Base-by-base conservation (phyloP, 495 filamentous ascomycete species). In the Penicillium antarcticum region DNA sequence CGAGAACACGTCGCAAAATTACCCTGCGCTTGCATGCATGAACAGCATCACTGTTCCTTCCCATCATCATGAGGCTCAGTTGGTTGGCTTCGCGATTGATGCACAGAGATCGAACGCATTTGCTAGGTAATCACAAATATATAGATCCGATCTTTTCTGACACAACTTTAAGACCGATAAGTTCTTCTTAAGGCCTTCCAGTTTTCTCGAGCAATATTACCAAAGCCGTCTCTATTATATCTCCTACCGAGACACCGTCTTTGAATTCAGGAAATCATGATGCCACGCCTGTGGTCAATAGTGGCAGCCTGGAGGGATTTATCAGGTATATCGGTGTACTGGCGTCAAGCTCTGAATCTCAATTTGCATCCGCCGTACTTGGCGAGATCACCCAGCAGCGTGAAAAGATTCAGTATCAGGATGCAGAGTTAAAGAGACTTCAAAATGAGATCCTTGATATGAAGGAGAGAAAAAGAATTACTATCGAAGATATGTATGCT, bases 361-460 rank as follows among this genome's bases (percentile, higher is more conserved):
- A 46, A n/a, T 42, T 46, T 42, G 42, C 37, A 53, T 32, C 42
- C 4, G 6, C 43, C 12, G 36, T 53, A 23, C 13, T 42, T 42
- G 26, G 14, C 29, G 29, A 45, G 42, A 45, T 45, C 29, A 35
- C 16, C 10, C 26, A 53, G 42, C 29, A 42, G 40, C 43, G 43
- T 14, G 34, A 55, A 43, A 11, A 43, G 35, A 48, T 52, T 24
- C 29, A 52, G 0, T 43, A 10, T 18, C 35, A 51, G 44, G 38
- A 59, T 21, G 48, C 36, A 48, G 56, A 59, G 39, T 24, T 59
- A 32, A 44, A 50, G 38, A 45, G 33, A 26, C 18, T 51, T n/a
- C 34, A 26, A 53, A 47, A 46, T 12, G 45, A 37, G 18, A 43
- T 53, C 12, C 41, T 39, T 23, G 5, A 58, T 44, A 41, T 58